Evolutionary conservation across 164 flowering plant species (phyloP).

Genomic region (Chimonanthus salicifolius): DNA sequence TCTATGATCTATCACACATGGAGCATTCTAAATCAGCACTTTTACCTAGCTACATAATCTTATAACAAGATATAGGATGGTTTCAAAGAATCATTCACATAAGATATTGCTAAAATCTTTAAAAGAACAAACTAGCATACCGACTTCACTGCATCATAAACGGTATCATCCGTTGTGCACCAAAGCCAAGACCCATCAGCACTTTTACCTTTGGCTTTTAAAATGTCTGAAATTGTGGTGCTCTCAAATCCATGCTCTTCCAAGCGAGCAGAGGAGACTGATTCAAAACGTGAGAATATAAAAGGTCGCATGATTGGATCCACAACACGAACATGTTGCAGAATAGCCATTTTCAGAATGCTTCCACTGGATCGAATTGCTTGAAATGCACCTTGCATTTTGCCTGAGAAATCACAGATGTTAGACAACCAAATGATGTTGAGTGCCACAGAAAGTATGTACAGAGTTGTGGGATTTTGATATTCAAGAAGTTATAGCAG

Average conservation of each 20-base stretch:
- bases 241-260: conserved; percentile 96
- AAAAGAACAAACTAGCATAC: conserved; percentile 30
- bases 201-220: conserved; percentile 75
- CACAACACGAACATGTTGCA: conserved; percentile 46
- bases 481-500: too few species aligned
- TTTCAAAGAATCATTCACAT: neutral
- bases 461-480: too few species aligned
- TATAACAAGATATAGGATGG: too few species aligned
- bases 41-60: too few species aligned
- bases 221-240: conserved; percentile 68
- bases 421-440: neutral
- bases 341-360: conserved; percentile 43
- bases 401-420: conserved; percentile 4
- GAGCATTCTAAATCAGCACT: too few species aligned
- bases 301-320: conserved; percentile 38
- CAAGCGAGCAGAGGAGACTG: conserved; percentile 49
- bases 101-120: neutral
- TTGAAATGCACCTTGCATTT: conserved; percentile 61
- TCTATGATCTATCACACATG: too few species aligned
- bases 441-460: too few species aligned
- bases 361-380: conserved; percentile 46
- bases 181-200: conserved; percentile 99
- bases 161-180: conserved; percentile 89
- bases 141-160: conserved; percentile 94
- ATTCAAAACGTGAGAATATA: conserved; percentile 35